phyloP scores from a whole-genome alignment of 2,329 filamentous ascomycete genomes.

The Cephalotrichum gorgonifer region DNA sequence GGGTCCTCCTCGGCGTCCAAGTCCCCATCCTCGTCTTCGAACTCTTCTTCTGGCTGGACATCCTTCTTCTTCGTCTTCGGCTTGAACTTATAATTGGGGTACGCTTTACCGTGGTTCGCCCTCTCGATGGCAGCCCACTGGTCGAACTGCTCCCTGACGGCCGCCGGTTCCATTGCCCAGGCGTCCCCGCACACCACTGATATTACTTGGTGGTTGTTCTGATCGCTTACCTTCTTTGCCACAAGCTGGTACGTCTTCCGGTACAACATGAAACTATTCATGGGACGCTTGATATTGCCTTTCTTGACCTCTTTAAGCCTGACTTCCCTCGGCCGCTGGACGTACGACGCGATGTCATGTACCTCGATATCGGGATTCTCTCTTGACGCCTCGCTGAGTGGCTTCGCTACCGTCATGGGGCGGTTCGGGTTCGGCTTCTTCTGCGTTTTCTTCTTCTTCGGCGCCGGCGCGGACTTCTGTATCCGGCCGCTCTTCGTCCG shows the following conservation, averaged over 20 bases:
- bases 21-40: constrained; percentile 26
- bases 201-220: constrained; percentile 90
- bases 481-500: constrained; percentile 1
- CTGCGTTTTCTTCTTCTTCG: constrained; percentile 14
- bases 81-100: constrained; percentile 90
- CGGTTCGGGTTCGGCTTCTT: constrained; percentile 29
- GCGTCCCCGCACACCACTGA: constrained; percentile 79
- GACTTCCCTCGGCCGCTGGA: constrained; percentile 57
- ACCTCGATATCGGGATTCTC: constrained; percentile 52
- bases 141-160: constrained; percentile 66
- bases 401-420: constrained; percentile 46
- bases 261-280: constrained; percentile 98
- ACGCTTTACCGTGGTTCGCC: constrained; percentile 72
- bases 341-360: constrained; percentile 71
- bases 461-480: constrained; percentile 11
- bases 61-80: constrained; percentile 33
- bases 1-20: constrained; percentile 4
- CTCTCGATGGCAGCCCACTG: constrained; percentile 71
- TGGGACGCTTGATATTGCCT: constrained; percentile 79
- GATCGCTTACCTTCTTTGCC: constrained; percentile 67
- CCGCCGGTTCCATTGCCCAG: constrained; percentile 72
- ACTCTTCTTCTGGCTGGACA: constrained; percentile 21
- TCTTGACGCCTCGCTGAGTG: constrained; percentile 61
- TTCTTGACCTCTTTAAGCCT: constrained; percentile 58
- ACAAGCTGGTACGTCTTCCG: constrained; percentile 84